Evolutionary conservation across 1,284 basidiomycete genomes (phyloP).

Genomic region (Microbotryomycetes sp.): DNA sequence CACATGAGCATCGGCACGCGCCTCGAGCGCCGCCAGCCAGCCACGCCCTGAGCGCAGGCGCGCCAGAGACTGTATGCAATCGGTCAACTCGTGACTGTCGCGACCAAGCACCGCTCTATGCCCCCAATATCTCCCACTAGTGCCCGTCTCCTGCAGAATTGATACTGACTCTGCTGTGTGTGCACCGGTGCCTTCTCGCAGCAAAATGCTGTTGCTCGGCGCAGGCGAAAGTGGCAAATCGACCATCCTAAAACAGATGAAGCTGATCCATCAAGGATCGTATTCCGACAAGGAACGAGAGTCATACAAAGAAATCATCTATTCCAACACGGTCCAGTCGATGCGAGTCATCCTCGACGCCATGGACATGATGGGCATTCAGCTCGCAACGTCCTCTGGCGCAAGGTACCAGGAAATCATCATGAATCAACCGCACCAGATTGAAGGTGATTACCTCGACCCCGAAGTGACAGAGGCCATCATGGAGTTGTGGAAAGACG

Average conservation of each 20-base stretch:
- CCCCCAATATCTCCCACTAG: too few relatives aligned
- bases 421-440: conserved; percentile 69
- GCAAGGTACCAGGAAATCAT: conserved; percentile 53
- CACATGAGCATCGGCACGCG: too few relatives aligned
- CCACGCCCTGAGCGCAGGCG: neutral
- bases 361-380: conserved; percentile 64
- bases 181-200: too few relatives aligned
- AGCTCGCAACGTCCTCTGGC: conserved; percentile 50
- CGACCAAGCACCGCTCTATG: too few relatives aligned
- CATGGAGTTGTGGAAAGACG: conserved; percentile 78
- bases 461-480: conserved; percentile 72
- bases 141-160: too few relatives aligned
- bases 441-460: conserved; percentile 70
- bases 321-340: conserved; percentile 64
- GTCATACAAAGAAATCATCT: conserved; percentile 96
- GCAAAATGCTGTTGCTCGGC: conserved; percentile 69
- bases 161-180: too few relatives aligned
- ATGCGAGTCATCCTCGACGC: conserved; percentile 77
- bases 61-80: neutral
- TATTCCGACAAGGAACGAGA: conserved; percentile 89
- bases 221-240: conserved; percentile 84
- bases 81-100: too few relatives aligned
- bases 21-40: neutral
- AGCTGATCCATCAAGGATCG: conserved; percentile 71
- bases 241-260: conserved; percentile 93